phyloP scores from a whole-genome alignment of 2,329 filamentous ascomycete species.

The Bimuria novae-zelandiae region DNA sequence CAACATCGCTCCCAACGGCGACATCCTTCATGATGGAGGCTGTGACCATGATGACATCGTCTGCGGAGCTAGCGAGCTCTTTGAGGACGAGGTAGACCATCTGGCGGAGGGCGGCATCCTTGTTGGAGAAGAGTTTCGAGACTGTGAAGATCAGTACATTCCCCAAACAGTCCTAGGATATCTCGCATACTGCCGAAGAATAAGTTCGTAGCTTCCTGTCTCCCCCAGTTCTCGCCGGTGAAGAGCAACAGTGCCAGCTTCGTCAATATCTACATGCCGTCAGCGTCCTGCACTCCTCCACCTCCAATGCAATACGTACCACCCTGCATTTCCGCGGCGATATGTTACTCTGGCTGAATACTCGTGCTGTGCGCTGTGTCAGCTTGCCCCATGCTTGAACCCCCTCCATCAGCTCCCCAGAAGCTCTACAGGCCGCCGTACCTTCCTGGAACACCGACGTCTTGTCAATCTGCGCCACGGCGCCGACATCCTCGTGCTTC shows the following conservation, averaged over 20 bases:
- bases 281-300: background rate
- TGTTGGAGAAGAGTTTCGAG: conserved; percentile 99
- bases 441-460: conserved; percentile 99
- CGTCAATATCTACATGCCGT: conserved; percentile 62
- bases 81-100: conserved; percentile 99
- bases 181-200: conserved; percentile 80
- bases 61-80: conserved; percentile 91
- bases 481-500: conserved; percentile 97
- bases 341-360: conserved; percentile 97
- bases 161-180: background rate
- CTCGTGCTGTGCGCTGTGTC: conserved; percentile 68
- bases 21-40: conserved; percentile 99
- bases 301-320: conserved; percentile 51
- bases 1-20: conserved; percentile 86
- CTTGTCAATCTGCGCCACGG: conserved; percentile 95
- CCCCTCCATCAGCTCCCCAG: conserved; percentile 5
- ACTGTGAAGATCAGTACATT: conserved; percentile 21
- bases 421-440: conserved; percentile 57
- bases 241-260: conserved; percentile 97
- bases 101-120: conserved; percentile 95
- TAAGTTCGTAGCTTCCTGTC: conserved; percentile 94
- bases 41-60: conserved; percentile 99
- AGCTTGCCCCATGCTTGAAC: conserved; percentile 22
- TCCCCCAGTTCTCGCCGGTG: conserved; percentile 95
- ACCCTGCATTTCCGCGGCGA: conserved; percentile 97